Evolutionary conservation across 2,329 filamentous ascomycete genomes (phyloP).

Genomic region (Aspergillus pseudoglaucus): DNA sequence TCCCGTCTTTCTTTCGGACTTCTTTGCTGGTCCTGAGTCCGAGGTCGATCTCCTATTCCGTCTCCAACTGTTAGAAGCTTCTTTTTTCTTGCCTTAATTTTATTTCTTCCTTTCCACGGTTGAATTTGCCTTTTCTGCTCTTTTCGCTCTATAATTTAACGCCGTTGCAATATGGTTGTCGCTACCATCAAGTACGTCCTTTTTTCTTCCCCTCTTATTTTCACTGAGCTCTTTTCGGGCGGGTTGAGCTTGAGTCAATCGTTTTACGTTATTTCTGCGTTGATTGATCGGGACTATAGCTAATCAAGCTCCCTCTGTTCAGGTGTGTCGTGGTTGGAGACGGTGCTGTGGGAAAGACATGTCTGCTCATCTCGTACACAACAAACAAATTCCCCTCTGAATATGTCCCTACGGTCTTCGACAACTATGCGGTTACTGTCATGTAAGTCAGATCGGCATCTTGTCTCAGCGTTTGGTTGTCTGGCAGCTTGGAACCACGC

Average conservation of each 20-base stretch:
- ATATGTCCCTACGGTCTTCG: constrained; percentile 99
- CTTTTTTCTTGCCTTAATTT: neutral
- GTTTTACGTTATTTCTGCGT: constrained; percentile 4
- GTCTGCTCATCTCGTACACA: constrained; percentile 97
- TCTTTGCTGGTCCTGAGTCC: neutral
- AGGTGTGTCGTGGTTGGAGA: constrained; percentile 99
- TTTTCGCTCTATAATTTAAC: constrained; percentile 4
- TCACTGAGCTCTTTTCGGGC: constrained; percentile 3
- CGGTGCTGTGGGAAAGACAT: constrained; percentile 98
- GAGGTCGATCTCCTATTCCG: constrained; percentile 4
- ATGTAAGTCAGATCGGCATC: constrained; percentile 63
- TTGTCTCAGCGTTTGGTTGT: neutral
- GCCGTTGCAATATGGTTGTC: constrained; percentile 47
- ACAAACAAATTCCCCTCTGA: constrained; percentile 99
- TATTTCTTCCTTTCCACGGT: neutral
- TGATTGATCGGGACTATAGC: constrained; percentile 12
- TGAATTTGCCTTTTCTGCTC: constrained; percentile 3
- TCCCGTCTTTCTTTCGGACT: constrained; percentile 3
- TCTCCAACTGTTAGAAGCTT: neutral
- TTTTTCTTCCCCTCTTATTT: constrained; percentile 4
- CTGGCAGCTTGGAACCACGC: neutral
- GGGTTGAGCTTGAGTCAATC: neutral
- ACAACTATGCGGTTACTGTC: constrained; percentile 99
- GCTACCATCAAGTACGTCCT: constrained; percentile 56
- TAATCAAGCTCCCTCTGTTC: constrained; percentile 10